Conservation (phyloP, 352 stramenopile genomes). For the Phytophthora boehmeriae region DNA sequence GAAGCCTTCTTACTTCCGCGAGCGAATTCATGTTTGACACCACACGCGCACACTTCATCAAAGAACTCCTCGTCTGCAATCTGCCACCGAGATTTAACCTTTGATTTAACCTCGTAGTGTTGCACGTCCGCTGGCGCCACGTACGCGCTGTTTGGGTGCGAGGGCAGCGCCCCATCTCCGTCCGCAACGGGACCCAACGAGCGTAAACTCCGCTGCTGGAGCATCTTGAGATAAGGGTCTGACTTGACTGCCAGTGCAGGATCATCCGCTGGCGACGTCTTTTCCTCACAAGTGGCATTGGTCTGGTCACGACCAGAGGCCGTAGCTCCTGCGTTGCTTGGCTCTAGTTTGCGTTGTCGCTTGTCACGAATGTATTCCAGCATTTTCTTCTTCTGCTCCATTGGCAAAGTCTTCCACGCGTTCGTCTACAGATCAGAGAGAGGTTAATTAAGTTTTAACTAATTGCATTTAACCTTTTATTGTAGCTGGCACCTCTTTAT, state of each 20-base stretch:
- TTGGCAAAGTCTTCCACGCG: slow-evolving; percentile 74
- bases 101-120: slow-evolving; percentile 49
- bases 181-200: slow-evolving; percentile 10
- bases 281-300: slow-evolving; percentile 7
- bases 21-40: slow-evolving; percentile 46
- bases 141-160: slow-evolving; percentile 71
- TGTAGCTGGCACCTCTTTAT: slow-evolving; percentile 63
- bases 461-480: not conserved
- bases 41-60: slow-evolving; percentile 62
- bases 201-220: slow-evolving; percentile 70
- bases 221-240: slow-evolving; percentile 83
- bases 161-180: slow-evolving; percentile 1
- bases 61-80: slow-evolving; percentile 79
- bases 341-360: slow-evolving; percentile 35
- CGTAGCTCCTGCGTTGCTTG: slow-evolving; percentile 1
- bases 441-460: slow-evolving; percentile 1
- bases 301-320: not conserved
- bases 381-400: slow-evolving; percentile 84
- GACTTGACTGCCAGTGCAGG: slow-evolving; percentile 40
- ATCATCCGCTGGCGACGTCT: slow-evolving; percentile 15
- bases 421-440: slow-evolving; percentile 46
- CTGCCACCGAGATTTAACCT: slow-evolving; percentile 65
- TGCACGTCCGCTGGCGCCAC: slow-evolving; percentile 52
- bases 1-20: slow-evolving; percentile 47
- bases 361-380: slow-evolving; percentile 83